Conservation (phyloP, 805 yeast genomes). For the Barnettozyma pratensis region DNA sequence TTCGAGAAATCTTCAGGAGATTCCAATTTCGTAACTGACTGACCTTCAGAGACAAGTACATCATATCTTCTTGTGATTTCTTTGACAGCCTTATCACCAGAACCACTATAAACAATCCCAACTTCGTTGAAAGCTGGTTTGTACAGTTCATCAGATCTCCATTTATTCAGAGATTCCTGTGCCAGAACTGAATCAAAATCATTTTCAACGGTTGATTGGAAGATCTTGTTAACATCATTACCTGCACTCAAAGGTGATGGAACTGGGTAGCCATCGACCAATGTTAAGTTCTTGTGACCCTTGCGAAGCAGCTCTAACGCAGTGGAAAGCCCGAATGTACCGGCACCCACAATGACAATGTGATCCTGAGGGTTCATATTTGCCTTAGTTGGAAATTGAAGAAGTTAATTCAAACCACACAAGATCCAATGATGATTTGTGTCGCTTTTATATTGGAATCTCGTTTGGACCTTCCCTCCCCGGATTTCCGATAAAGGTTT, state of each 20-base stretch:
- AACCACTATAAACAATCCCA: constrained; percentile 28
- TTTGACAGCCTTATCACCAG: constrained; percentile 3
- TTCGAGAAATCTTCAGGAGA: constrained; percentile 6
- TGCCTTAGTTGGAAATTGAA: no score
- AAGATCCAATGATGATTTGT: no score
- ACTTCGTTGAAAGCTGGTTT: constrained; percentile 28
- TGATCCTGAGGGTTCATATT: constrained; percentile 19
- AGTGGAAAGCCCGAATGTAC: constrained; percentile 40
- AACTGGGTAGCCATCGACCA: constrained; percentile 28
- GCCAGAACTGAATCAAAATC: constrained; percentile 24
- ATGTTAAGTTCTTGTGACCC: constrained; percentile 28
- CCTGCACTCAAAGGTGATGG: constrained; percentile 38
- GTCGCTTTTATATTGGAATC: neutral
- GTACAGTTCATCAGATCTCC: constrained; percentile 30
- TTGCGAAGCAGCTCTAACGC: constrained; percentile 31
- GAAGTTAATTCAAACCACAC: no score
- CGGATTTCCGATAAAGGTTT: neutral
- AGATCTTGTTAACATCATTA: constrained; percentile 38
- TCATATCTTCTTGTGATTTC: constrained; percentile 6
- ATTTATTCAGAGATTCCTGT: constrained; percentile 29
- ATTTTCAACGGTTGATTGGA: constrained; percentile 23
- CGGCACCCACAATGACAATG: constrained; percentile 36
- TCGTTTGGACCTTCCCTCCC: neutral
- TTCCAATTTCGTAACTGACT: constrained; percentile 6
- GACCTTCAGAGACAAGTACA: constrained; percentile 3